These are phyloP conservation scores for Bruguiera hainesii DNA, from an alignment of 441 rosid species.

Conservation along the genomic window DNA sequence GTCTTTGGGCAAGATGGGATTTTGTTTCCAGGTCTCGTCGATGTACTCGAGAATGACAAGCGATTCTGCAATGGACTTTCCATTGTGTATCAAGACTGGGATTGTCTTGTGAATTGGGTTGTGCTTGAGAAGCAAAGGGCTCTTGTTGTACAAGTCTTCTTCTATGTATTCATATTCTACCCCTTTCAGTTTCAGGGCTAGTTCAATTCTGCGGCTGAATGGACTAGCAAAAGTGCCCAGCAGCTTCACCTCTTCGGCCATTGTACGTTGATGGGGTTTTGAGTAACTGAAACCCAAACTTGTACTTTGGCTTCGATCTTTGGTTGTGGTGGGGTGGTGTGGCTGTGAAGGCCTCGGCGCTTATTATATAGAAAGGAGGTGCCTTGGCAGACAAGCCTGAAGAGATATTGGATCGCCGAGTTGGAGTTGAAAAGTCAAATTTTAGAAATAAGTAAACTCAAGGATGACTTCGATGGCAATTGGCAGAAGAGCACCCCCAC, in stretches of 20 bases:
- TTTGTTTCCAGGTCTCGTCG: conserved; percentile 19
- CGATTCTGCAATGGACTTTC: conserved; percentile 38
- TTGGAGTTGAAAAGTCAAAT: too few relatives aligned
- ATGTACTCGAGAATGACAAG: conserved; percentile 45
- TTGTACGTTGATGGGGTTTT: not conserved
- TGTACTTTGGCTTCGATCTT: too few relatives aligned
- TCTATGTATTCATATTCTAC: conserved; percentile 33
- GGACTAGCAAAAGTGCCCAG: conserved; percentile 42
- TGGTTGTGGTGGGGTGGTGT: too few relatives aligned
- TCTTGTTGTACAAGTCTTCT: conserved; percentile 35
- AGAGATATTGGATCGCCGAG: too few relatives aligned
- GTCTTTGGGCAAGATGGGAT: conserved; percentile 10
- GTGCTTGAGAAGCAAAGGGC: conserved; percentile 30
- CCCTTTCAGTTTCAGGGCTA: conserved; percentile 47
- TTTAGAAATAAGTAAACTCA: too few relatives aligned
- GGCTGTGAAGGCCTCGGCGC: too few relatives aligned
- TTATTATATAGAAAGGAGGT: too few relatives aligned
- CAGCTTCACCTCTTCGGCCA: conserved; percentile 42
- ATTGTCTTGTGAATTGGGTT: conserved; percentile 39
- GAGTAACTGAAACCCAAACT: too few relatives aligned
- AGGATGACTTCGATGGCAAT: too few relatives aligned
- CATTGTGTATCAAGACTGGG: conserved; percentile 44
- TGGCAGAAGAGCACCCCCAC: too few relatives aligned
- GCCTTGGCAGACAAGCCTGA: not conserved
- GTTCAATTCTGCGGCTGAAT: conserved; percentile 37